These are phyloP conservation scores for Cladochytrium replicatum DNA, from an alignment of 192 early-diverging fungal genomes.

Conservation along the genomic window DNA sequence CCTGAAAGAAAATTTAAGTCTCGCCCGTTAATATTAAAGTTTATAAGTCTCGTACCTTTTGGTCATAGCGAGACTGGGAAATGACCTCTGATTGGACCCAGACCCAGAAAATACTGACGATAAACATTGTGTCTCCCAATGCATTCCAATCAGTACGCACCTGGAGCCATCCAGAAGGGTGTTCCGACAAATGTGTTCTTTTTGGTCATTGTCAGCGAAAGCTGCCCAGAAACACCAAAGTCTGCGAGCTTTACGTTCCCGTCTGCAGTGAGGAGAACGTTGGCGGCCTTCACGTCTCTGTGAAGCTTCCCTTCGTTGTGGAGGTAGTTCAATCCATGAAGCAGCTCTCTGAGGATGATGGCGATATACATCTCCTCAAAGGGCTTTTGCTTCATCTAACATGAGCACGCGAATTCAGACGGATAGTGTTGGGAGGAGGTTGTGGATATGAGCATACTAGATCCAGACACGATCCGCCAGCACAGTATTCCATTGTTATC, in stretches of 20 bases:
- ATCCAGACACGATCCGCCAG: constrained; percentile 89
- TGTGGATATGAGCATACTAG: constrained; percentile 42
- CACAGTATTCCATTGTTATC: constrained; percentile 99
- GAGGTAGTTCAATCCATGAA: constrained; percentile 86
- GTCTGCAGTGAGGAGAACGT: constrained; percentile 63
- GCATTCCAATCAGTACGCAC: constrained; percentile 3
- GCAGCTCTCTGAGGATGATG: constrained; percentile 79
- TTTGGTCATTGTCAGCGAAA: constrained; percentile 83
- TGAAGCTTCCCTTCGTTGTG: constrained; percentile 71
- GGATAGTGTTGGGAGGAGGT: background rate
- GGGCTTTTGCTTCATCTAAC: constrained; percentile 72
- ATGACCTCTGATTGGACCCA: constrained; percentile 97
- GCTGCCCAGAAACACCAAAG: constrained; percentile 96
- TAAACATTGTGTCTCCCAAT: constrained; percentile 2
- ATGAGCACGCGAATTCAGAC: background rate
- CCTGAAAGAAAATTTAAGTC: constrained; percentile 34
- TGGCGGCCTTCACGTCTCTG: constrained; percentile 92
- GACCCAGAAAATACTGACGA: constrained; percentile 29
- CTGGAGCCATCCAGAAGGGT: constrained; percentile 52
- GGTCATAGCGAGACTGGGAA: constrained; percentile 85
- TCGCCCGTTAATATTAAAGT: background rate
- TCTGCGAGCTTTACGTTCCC: constrained; percentile 91
- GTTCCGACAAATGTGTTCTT: constrained; percentile 98
- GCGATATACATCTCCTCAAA: constrained; percentile 86
- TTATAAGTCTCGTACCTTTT: constrained; percentile 45